A percentile compares a stretch with the other conserved stretches of the same genome.
These are phyloP conservation scores for Punica granatum DNA, from an alignment of 345 rosid genomes.

Conservation along the genomic window DNA sequence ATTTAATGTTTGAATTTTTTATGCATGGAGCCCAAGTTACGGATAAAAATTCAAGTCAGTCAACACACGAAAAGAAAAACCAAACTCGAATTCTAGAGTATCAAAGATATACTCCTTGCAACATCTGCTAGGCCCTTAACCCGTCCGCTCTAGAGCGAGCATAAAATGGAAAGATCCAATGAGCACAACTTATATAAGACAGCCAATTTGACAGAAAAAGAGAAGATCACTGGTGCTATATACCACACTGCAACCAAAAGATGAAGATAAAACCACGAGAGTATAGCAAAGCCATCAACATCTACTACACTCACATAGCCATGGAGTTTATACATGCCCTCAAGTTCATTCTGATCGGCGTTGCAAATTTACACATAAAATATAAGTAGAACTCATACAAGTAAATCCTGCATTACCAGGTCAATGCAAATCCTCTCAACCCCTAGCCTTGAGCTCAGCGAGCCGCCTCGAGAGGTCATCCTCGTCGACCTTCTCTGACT, in stretches of 20 bases:
- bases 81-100: background rate
- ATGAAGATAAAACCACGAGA: background rate
- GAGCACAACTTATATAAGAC: background rate
- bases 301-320: too few species aligned
- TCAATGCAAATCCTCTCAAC: constrained; percentile 20
- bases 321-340: background rate
- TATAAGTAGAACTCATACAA: background rate
- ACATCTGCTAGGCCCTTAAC: background rate
- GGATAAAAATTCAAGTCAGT: too few species aligned
- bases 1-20: background rate
- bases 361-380: background rate
- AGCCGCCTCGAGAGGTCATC: constrained; percentile 93
- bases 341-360: background rate
- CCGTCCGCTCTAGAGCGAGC: background rate
- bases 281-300: background rate
- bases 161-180: too few species aligned
- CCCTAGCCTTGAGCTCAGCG: constrained; percentile 91
- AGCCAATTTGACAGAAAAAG: background rate
- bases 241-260: background rate
- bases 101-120: background rate
- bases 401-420: background rate
- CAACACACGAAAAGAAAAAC: too few species aligned
- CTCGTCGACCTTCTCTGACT: constrained; percentile 80
- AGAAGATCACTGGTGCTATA: background rate
- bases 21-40: too few species aligned